Evolutionary conservation across 1,284 basidiomycete genomes (phyloP), one percentile per base, ranked within the genome.

Genomic region (Rhodotorula sp.): DNA sequence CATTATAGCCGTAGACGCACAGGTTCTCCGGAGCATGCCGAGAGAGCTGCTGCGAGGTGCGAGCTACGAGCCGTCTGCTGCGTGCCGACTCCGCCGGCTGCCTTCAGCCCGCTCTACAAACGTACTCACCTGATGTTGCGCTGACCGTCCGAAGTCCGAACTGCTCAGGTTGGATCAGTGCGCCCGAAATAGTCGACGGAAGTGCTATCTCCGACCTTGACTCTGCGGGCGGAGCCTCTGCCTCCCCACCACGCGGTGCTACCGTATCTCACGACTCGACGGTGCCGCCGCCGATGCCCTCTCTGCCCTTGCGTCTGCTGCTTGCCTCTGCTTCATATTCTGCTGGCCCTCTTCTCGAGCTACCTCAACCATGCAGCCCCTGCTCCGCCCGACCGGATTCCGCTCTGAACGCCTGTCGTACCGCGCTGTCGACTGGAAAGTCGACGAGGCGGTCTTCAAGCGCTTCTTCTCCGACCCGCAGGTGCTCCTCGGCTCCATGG

Each of bases 401-500:
- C 13, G 25, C 34, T 55, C 69, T 4, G 21, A 52, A 13, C 69
- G 69, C 0, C 69, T 71, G 61, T 56, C 59, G 19, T 67, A 58
- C 56, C 64, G 69, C 27, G 60, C 65, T 0, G 12, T 49, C 25
- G 27, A 58, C 25, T 63, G 45, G 23, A 34, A 50, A 1, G 50
- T 14, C 4, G 68, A 70, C 45, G 54, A 45, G 17, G 34, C 42
- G 4, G 19, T 62, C 55, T n/a, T 70, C 53, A 41, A 42, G 45
- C 14, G n/a, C 2, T 45, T 59, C 9, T 49, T 49, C 13, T 10
- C 17, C 19, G 64, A 70, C 34, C 45, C 45, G 27, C 13, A 25
- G 2, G 50, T 54, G 1, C 50, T 53, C 19, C 58, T 70, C 9
- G 64, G 68, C 8, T 27, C 44, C 17, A 45, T 62, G 4, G 60